Conservation (phyloP, 352 stramenopile species). For the Phytopythium aichiense region DNA sequence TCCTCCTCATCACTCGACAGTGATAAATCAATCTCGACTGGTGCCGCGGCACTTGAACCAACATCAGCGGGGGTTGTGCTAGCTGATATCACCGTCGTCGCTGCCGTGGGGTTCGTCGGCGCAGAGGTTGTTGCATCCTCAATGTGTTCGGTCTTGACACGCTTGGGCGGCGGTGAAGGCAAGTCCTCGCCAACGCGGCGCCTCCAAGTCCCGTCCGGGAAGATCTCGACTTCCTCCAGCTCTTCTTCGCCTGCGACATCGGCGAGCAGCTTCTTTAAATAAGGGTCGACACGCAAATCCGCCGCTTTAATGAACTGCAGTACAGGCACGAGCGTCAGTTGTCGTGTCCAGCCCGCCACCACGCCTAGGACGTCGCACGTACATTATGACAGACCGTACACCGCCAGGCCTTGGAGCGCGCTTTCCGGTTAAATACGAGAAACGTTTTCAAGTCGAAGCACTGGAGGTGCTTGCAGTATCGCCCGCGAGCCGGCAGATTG, state of each 20-base stretch:
- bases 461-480: conserved; percentile 93
- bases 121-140: conserved; percentile 6
- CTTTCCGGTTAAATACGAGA: conserved; percentile 87
- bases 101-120: not conserved
- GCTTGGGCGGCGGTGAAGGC: conserved; percentile 37
- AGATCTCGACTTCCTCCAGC: conserved; percentile 90
- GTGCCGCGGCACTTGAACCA: conserved; percentile 19
- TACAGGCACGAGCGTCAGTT: conserved; percentile 4
- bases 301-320: conserved; percentile 82
- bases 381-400: conserved; percentile 91
- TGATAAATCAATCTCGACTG: conserved; percentile 71
- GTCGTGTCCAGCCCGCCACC: not conserved
- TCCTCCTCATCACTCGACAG: conserved; percentile 71
- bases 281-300: conserved; percentile 87
- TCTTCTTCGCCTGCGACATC: conserved; percentile 79
- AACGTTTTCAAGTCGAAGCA: conserved; percentile 96
- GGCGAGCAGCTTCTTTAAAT: conserved; percentile 87
- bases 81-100: not conserved
- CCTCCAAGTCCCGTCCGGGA: conserved; percentile 80
- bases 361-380: conserved; percentile 14
- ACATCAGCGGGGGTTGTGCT: not conserved
- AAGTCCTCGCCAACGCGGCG: conserved; percentile 52
- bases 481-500: conserved; percentile 81
- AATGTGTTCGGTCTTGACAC: conserved; percentile 46
- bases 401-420: conserved; percentile 83